Evolutionary conservation across 352 stramenopile genomes (phyloP).

Genomic region (Phytophthora sp.): DNA sequence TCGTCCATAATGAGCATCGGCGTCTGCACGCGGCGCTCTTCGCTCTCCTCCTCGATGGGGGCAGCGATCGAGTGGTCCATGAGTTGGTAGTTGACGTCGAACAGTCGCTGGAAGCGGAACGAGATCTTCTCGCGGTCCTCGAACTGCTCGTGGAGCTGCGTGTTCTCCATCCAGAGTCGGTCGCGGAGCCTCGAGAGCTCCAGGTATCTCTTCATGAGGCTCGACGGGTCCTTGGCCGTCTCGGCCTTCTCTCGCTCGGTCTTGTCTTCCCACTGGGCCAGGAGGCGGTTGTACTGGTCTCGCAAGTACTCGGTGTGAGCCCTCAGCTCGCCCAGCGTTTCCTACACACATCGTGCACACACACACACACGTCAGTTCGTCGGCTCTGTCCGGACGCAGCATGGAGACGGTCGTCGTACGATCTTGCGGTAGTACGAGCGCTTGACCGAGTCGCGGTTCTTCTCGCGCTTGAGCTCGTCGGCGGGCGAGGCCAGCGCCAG

Average conservation of each 20-base stretch:
- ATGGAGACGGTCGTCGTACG: conserved; percentile 18
- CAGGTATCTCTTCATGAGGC: conserved; percentile 55
- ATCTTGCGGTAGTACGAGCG: conserved; percentile 64
- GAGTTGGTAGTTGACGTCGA: conserved; percentile 65
- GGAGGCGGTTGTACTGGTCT: conserved; percentile 53
- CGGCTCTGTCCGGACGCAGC: neutral
- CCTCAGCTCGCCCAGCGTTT: conserved; percentile 53
- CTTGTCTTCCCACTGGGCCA: conserved; percentile 50
- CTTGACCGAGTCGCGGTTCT: conserved; percentile 63
- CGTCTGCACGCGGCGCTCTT: conserved; percentile 43
- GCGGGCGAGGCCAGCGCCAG: conserved; percentile 27
- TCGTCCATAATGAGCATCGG: conserved; percentile 66
- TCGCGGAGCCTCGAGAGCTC: conserved; percentile 51
- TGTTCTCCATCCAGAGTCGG: conserved; percentile 58
- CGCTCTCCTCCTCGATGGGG: conserved; percentile 25
- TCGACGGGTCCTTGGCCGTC: conserved; percentile 37
- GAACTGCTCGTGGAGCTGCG: conserved; percentile 56
- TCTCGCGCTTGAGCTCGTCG: conserved; percentile 57
- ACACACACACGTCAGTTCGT: neutral
- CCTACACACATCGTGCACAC: conserved; percentile 25
- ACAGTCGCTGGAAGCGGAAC: conserved; percentile 59
- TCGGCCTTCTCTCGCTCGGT: conserved; percentile 37
- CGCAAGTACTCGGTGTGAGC: conserved; percentile 49
- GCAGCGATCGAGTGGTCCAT: conserved; percentile 60
- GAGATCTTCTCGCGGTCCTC: conserved; percentile 61